Percentiles rank a stretch among this genome's conserved stretches.
Evolutionary conservation across 2,329 filamentous ascomycete species (phyloP).

Genomic region (Monosporascus sp.): DNA sequence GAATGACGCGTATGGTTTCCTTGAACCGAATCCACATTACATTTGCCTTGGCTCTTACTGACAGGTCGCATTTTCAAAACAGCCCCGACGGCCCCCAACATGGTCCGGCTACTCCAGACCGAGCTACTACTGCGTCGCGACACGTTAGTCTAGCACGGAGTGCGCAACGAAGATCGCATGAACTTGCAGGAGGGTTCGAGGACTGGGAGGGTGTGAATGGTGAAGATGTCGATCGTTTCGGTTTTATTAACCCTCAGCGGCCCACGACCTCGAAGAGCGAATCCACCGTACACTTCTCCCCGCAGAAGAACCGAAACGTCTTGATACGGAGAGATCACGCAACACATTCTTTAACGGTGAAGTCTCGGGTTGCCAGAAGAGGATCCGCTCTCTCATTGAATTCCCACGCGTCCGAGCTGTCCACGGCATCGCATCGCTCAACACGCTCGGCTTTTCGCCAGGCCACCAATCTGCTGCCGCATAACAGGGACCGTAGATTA

Average conservation of each 20-base stretch:
- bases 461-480: constrained; percentile 53
- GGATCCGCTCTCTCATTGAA: constrained; percentile 53
- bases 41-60: constrained; percentile 19
- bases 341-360: constrained; percentile 32
- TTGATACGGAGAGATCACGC: constrained; percentile 35
- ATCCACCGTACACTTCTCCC: constrained; percentile 35
- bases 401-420: constrained; percentile 49
- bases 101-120: constrained; percentile 25
- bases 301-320: constrained; percentile 40
- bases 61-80: constrained; percentile 20
- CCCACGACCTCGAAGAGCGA: constrained; percentile 37
- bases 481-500: constrained; percentile 55
- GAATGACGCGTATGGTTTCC: constrained; percentile 54
- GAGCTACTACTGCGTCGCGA: constrained; percentile 28
- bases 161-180: constrained; percentile 26
- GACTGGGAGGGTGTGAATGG: constrained; percentile 62
- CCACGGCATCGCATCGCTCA: constrained; percentile 45
- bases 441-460: constrained; percentile 51
- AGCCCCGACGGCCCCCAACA: constrained; percentile 17
- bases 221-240: constrained; percentile 60
- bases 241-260: constrained; percentile 53
- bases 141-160: constrained; percentile 34
- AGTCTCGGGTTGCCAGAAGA: constrained; percentile 47
- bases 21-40: constrained; percentile 29
- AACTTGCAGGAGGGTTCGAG: constrained; percentile 55